These are phyloP conservation scores for Neofusicoccum cordaticola DNA, from an alignment of 2,329 filamentous ascomycete species.

Conservation along the genomic window DNA sequence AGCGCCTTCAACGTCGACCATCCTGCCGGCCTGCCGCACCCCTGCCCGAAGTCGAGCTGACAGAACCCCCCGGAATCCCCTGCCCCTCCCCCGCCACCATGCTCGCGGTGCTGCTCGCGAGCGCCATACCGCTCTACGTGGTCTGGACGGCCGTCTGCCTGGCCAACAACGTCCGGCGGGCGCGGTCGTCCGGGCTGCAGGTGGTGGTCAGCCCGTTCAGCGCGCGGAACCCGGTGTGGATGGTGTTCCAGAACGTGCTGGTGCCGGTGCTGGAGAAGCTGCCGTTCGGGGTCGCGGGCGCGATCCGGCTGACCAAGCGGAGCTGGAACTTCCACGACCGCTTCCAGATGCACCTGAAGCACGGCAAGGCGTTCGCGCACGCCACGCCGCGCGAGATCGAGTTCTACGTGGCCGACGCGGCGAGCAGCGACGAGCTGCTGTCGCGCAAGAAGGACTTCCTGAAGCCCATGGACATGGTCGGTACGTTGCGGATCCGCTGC, in stretches of 20 bases:
- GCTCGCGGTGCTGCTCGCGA: background rate
- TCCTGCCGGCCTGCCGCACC: too few species aligned
- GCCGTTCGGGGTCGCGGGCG: background rate
- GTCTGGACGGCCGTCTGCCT: background rate
- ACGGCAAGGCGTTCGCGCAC: conserved; percentile 21
- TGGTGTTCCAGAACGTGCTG: background rate
- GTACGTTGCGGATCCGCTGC: background rate
- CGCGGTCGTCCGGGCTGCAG: background rate
- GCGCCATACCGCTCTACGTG: background rate
- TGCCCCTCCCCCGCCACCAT: background rate
- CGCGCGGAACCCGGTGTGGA: background rate
- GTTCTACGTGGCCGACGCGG: conserved; percentile 20
- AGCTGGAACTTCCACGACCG: conserved; percentile 22
- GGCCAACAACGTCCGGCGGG: background rate
- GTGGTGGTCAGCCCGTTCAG: conserved; percentile 5
- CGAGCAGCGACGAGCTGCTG: conserved; percentile 19
- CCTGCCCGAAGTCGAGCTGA: too few species aligned
- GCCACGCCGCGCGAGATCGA: conserved; percentile 19
- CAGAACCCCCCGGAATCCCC: too few species aligned
- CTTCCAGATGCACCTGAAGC: conserved; percentile 17
- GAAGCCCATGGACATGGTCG: conserved; percentile 9
- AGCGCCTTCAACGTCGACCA: too few species aligned
- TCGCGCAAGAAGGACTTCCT: conserved; percentile 7
- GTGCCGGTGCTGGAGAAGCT: background rate
- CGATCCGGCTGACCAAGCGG: background rate